Base-by-base conservation (phyloP, 441 rosid species). In the Brassica hybrid region DNA sequence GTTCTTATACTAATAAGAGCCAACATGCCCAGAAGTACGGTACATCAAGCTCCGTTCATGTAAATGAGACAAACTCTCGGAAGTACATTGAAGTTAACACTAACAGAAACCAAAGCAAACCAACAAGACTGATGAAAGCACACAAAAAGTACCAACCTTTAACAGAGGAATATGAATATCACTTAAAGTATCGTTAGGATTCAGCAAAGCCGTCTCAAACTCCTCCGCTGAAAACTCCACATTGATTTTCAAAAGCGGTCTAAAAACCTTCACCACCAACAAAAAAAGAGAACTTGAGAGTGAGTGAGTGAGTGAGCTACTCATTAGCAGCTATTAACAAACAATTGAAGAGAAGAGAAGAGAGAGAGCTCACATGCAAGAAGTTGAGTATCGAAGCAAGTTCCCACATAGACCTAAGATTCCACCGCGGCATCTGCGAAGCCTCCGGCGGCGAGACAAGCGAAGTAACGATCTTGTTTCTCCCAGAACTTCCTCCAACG, bases 401-500 rank as follows among this genome's bases (percentile, higher is more conserved):
- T 84, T 96, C 97, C 98, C 97, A 94, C 98, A 96, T 96, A 34
- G 93, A 94, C 61, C 99, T 93, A 75, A 96, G 95, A 82, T 74
- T 92, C 98, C 99, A 91, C 73, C 99, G 85, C 17, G 93, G 88
- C 85, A 80, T 76, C 88, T 90, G 98, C 5, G 97, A 81, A 19
- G 91, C 87, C 81, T 90, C 93, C 3, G 97, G 98, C 9, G 88
- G 85, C 73, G 79, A 89, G 16, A 90, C 93, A 62, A 96, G 84
- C 25, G 87, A 88, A 79, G 98, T 94, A 17, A 94, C 80, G 14
- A 90, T 88, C 87, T 81, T 91, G 50, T 84, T 83, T 52, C 1
- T 52, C 1, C 17, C 58, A 32, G 78, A 85, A 36, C 86, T 76
- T 23, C 48, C 76, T 23, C 81, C 82, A 60, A 87, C 71, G 74